phyloP scores from a whole-genome alignment of 305 asterid genomes.

The Plantago lanceolata region DNA sequence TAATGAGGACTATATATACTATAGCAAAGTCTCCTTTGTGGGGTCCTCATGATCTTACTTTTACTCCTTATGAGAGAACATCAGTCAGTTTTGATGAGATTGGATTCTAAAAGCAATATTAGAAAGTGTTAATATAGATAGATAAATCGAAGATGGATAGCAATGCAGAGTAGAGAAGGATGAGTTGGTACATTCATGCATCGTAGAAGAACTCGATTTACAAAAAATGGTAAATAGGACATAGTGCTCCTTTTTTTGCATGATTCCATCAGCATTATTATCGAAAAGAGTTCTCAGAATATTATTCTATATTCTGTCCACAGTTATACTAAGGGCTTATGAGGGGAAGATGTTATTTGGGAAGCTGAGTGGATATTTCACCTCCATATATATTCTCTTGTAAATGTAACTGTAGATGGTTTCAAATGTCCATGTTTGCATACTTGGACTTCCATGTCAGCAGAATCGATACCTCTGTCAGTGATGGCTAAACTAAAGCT shows the following conservation, averaged over 20 bases:
- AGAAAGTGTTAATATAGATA: slow-evolving; percentile 29
- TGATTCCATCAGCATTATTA: slow-evolving; percentile 53
- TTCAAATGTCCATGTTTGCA: slow-evolving; percentile 9
- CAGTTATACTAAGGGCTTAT: slow-evolving; percentile 44
- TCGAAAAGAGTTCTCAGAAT: slow-evolving; percentile 26
- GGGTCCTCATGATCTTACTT: slow-evolving; percentile 31
- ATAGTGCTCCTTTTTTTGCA: slow-evolving; percentile 28
- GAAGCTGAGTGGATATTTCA: slow-evolving; percentile 22
- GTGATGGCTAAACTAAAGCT: slow-evolving; percentile 28
- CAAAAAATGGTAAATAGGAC: slow-evolving; percentile 14
- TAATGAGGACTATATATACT: slow-evolving; percentile 29
- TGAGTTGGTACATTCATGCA: slow-evolving; percentile 25
- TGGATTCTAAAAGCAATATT: slow-evolving; percentile 40
- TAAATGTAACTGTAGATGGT: slow-evolving; percentile 8
- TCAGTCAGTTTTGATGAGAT: slow-evolving; percentile 23
- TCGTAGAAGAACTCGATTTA: slow-evolving; percentile 6
- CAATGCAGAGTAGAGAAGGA: slow-evolving; percentile 22
- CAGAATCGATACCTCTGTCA: slow-evolving; percentile 16
- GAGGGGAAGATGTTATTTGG: slow-evolving; percentile 54
- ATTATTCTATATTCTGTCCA: slow-evolving; percentile 43
- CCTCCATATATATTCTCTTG: slow-evolving; percentile 3
- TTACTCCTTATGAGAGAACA: slow-evolving; percentile 17
- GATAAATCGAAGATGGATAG: not conserved
- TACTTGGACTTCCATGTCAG: slow-evolving; percentile 27
- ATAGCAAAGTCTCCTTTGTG: slow-evolving; percentile 25